phyloP scores from a whole-genome alignment of 2,329 filamentous ascomycete genomes.

The Boeremia lycopersici region DNA sequence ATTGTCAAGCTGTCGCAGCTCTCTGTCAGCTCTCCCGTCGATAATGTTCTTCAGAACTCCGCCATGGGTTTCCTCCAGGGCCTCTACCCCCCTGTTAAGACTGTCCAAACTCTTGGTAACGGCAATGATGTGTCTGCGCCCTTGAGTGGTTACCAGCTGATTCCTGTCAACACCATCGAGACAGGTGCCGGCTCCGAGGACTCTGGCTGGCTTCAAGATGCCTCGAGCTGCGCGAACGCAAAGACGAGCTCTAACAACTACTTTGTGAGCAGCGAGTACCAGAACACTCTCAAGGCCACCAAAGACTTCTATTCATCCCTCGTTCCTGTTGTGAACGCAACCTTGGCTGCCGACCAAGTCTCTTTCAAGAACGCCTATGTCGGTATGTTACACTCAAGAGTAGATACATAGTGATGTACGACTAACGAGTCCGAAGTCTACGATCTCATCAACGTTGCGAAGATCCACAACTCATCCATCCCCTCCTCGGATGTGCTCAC shows the following conservation, averaged over 20 bases:
- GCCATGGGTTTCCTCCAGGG: slow-evolving; percentile 82
- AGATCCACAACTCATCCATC: slow-evolving; percentile 68
- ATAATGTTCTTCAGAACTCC: slow-evolving; percentile 80
- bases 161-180: slow-evolving; percentile 70
- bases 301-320: slow-evolving; percentile 60
- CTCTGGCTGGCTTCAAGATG: slow-evolving; percentile 63
- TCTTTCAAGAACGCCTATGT: slow-evolving; percentile 68
- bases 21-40: slow-evolving; percentile 71
- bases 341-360: slow-evolving; percentile 56
- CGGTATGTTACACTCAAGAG: slow-evolving; percentile 52
- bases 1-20: slow-evolving; percentile 73
- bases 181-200: slow-evolving; percentile 65
- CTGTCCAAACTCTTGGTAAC: slow-evolving; percentile 70
- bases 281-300: slow-evolving; percentile 55
- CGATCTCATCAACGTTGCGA: slow-evolving; percentile 67
- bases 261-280: slow-evolving; percentile 60
- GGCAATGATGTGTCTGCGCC: slow-evolving; percentile 70
- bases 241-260: slow-evolving; percentile 64
- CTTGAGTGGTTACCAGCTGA: slow-evolving; percentile 81
- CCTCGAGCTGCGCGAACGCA: slow-evolving; percentile 61
- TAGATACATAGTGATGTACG: neutral
- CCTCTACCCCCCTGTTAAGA: slow-evolving; percentile 76
- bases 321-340: slow-evolving; percentile 58
- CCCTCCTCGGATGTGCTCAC: slow-evolving; percentile 62
- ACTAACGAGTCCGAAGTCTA: slow-evolving; percentile 51